Evolutionary conservation across 2,329 filamentous ascomycete genomes (phyloP), one percentile per base, ranked within the genome.

Genomic region (Fusarium goolgardi): DNA sequence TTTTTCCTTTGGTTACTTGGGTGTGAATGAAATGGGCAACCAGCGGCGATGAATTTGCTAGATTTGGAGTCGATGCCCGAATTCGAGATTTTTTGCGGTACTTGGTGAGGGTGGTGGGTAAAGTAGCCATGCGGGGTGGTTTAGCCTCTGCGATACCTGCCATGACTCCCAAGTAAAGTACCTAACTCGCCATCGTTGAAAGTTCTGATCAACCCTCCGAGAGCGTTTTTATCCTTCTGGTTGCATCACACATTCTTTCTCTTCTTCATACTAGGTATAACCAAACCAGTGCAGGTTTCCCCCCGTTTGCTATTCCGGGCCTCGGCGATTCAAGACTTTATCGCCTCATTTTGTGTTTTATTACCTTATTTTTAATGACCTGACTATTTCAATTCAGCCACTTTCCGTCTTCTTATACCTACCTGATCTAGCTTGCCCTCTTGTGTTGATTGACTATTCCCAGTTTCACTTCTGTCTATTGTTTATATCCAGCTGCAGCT

Each of bases 61-160:
- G 58, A 71, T 69, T 63, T 70, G 64, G 67, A 69, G 70, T 60
- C 59, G 61, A 71, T 59, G 71, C 60, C 69, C 65, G 67, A 41
- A 65, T 67, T 73, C 60, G 64, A 73, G 69, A 72, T 72, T 73
- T 73, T 73, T 70, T 63, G 47, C 54, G 55, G 55, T 72, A 72
- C 70, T 51, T 70, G 52, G 27, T 49, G n/a, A 61, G 39, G 67
- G 56, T 55, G 62, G 57, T 49, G 55, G n/a, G 23, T 13, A 37
- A 65, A 69, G 50, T 71, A 72, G 49, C 56, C 25, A 18, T 45
- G 53, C 32, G 41, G 65, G 44, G 35, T 41, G 29, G 23, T 23
- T 34, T 34, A 20, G 55, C 29, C 6, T 15, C 11, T 20, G n/a
- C 53, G 49, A 39, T 70, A 70, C 67, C 35, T 70, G 23, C 29